Evolutionary conservation across 257 asterid genomes (phyloP).

Genomic region (Anisodus acutangulus): DNA sequence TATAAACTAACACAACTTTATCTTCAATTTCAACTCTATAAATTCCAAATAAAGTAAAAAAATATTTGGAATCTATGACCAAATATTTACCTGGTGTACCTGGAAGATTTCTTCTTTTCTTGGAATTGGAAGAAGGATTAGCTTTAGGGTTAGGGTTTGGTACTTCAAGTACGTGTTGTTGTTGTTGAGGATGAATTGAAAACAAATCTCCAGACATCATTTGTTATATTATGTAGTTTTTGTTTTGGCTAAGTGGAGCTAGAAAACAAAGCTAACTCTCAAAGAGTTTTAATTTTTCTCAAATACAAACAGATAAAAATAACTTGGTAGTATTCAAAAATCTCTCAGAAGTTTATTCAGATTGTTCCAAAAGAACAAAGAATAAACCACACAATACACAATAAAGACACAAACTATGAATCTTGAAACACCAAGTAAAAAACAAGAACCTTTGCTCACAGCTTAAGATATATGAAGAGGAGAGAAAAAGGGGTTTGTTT

Average conservation of each 20-base stretch:
- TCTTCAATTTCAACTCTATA: too few species aligned
- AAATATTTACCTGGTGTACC: conserved; percentile 75
- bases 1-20: too few species aligned
- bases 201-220: conserved; percentile 88
- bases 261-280: conserved; percentile 45
- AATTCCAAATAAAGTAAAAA: not conserved
- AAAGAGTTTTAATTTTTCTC: conserved; percentile 35
- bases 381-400: conserved; percentile 34
- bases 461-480: conserved; percentile 36
- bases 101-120: conserved; percentile 82
- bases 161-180: conserved; percentile 26
- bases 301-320: conserved; percentile 56
- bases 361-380: conserved; percentile 48
- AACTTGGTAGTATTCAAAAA: conserved; percentile 59
- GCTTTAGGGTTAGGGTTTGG: conserved; percentile 63
- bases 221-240: conserved; percentile 27
- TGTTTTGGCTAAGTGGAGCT: conserved; percentile 39
- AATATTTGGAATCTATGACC: not conserved
- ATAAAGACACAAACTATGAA: conserved; percentile 33
- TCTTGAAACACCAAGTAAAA: conserved; percentile 42
- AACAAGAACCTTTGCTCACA: conserved; percentile 40
- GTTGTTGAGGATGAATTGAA: conserved; percentile 46
- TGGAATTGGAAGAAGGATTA: conserved; percentile 55
- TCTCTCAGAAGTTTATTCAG: conserved; percentile 32
- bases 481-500: conserved; percentile 51